These are phyloP conservation scores for Chytriomyces sp. DNA, from an alignment of 192 early-diverging fungal genomes.

Conservation along the genomic window DNA sequence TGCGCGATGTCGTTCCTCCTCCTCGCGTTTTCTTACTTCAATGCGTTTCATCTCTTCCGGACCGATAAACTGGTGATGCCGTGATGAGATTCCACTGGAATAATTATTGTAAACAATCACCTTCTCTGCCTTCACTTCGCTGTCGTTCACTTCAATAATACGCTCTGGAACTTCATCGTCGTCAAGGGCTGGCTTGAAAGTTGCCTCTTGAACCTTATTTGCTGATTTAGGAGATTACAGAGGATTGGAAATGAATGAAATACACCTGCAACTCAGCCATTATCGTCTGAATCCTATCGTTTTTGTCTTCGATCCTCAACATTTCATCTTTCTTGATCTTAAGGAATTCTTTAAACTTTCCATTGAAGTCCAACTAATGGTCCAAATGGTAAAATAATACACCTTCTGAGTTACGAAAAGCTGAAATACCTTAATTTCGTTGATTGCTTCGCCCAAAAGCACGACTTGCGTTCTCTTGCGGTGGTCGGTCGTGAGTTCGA, in stretches of 20 bases:
- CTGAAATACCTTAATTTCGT: slow-evolving; percentile 49
- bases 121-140: slow-evolving; percentile 57
- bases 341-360: slow-evolving; percentile 47
- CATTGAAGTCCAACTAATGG: slow-evolving; percentile 48
- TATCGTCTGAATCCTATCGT: slow-evolving; percentile 55
- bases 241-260: background rate
- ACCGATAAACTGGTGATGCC: slow-evolving; percentile 47
- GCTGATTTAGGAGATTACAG: background rate
- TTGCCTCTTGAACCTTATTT: slow-evolving; percentile 46
- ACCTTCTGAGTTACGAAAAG: background rate
- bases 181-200: slow-evolving; percentile 52
- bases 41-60: slow-evolving; percentile 50
- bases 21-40: slow-evolving; percentile 42
- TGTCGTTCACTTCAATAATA: slow-evolving; percentile 55
- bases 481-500: slow-evolving; percentile 58
- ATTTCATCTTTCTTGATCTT: slow-evolving; percentile 58
- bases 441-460: slow-evolving; percentile 45
- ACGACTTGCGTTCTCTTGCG: slow-evolving; percentile 51
- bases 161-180: slow-evolving; percentile 62
- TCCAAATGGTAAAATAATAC: background rate
- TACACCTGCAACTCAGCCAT: slow-evolving; percentile 44
- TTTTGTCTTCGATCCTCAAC: slow-evolving; percentile 61
- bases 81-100: background rate
- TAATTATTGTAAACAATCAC: slow-evolving; percentile 29
- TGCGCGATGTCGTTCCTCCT: slow-evolving; percentile 48